Conservation (phyloP, 2,329 filamentous ascomycete genomes). For the Epichloe amarillans region DNA sequence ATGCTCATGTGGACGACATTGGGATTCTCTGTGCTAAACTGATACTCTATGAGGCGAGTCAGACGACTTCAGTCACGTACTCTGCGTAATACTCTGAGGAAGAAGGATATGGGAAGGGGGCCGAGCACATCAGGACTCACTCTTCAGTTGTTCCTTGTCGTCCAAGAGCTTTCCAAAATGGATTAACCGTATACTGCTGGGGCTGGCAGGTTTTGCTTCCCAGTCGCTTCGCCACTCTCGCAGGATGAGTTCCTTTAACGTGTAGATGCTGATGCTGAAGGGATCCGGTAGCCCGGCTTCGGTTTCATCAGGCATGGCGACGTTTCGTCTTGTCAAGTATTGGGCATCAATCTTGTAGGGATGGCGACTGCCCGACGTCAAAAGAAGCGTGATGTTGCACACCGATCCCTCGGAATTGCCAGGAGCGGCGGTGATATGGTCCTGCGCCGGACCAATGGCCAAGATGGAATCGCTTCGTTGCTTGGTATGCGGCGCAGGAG, state of each 20-base stretch:
- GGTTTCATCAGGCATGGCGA: conserved; percentile 55
- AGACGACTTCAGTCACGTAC: background rate
- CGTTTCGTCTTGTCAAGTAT: conserved; percentile 70
- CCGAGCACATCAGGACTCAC: conserved; percentile 36
- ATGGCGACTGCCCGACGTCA: conserved; percentile 71
- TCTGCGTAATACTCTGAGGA: no score
- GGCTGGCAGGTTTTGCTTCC: conserved; percentile 75
- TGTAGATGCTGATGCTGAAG: conserved; percentile 84
- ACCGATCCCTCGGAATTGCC: conserved; percentile 24
- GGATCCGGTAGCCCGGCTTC: conserved; percentile 55
- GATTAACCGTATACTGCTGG: conserved; percentile 81
- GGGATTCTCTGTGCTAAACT: conserved; percentile 57
- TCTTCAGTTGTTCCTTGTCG: conserved; percentile 73
- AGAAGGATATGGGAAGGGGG: background rate
- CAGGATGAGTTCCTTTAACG: conserved; percentile 84
- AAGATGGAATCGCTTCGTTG: conserved; percentile 22
- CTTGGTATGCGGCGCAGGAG: conserved; percentile 16
- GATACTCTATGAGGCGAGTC: conserved; percentile 47
- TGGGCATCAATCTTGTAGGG: conserved; percentile 82
- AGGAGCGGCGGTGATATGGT: conserved; percentile 25
- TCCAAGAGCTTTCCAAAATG: conserved; percentile 84
- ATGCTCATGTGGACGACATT: conserved; percentile 95
- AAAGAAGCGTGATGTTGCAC: conserved; percentile 68
- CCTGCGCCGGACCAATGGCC: conserved; percentile 30
- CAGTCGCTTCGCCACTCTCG: conserved; percentile 88